phyloP scores from a whole-genome alignment of 208 protist species.

The Wallacemonas sp. region DNA sequence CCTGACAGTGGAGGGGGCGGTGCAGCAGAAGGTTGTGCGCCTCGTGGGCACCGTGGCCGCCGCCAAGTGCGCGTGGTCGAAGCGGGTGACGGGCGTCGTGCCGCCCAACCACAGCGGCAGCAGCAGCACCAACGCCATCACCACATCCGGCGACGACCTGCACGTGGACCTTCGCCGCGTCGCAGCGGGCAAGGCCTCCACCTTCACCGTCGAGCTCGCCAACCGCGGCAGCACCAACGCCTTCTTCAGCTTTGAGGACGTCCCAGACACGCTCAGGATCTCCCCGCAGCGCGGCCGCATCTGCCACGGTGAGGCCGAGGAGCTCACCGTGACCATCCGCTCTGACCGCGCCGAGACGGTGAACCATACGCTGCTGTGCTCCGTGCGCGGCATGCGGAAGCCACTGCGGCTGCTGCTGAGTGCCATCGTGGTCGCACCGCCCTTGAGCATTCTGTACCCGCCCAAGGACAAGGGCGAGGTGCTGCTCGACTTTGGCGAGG shows the following conservation, averaged over 20 bases:
- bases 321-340: constrained; percentile 64
- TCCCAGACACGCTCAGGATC: constrained; percentile 71
- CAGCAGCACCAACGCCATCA: constrained; percentile 2
- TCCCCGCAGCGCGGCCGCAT: constrained; percentile 69
- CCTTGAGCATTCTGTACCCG: constrained; percentile 53
- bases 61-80: constrained; percentile 59
- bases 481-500: constrained; percentile 84
- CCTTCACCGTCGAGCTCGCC: constrained; percentile 45
- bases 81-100: neutral
- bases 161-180: constrained; percentile 73
- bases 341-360: constrained; percentile 33
- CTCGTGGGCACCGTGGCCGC: constrained; percentile 69
- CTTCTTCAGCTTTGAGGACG: constrained; percentile 73
- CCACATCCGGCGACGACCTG: constrained; percentile 23
- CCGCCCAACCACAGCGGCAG: constrained; percentile 2
- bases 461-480: constrained; percentile 60
- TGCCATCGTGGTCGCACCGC: constrained; percentile 69
- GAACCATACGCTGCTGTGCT: constrained; percentile 45
- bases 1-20: constrained; percentile 80
- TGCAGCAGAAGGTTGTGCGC: constrained; percentile 49
- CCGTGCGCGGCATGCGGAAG: constrained; percentile 81
- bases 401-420: constrained; percentile 64
- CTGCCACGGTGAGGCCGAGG: constrained; percentile 59
- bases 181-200: constrained; percentile 55
- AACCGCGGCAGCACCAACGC: constrained; percentile 66